These are phyloP conservation scores for Arthrobotrys sphaeroides DNA, from an alignment of 2,329 filamentous ascomycete species.

Conservation along the genomic window DNA sequence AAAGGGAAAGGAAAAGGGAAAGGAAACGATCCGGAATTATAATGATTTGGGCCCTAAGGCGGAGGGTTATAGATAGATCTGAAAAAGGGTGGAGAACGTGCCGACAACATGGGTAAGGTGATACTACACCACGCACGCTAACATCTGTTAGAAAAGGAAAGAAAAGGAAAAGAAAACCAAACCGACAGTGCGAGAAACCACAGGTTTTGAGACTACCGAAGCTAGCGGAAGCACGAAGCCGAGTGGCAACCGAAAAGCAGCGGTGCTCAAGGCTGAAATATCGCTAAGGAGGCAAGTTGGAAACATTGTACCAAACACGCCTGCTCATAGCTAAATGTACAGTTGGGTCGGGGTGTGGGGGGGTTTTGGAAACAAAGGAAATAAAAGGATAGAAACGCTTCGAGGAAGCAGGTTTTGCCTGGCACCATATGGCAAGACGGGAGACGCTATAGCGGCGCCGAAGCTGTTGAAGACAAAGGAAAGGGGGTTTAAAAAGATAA, in stretches of 20 bases:
- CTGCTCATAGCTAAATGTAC: slow-evolving; percentile 36
- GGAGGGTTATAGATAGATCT: slow-evolving; percentile 10
- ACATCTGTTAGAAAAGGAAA: slow-evolving; percentile 29
- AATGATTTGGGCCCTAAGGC: slow-evolving; percentile 33
- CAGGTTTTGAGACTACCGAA: slow-evolving; percentile 46
- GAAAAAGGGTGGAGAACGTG: background rate
- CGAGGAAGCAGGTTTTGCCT: slow-evolving; percentile 6
- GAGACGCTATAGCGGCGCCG: slow-evolving; percentile 16
- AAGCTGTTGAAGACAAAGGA: slow-evolving; percentile 29
- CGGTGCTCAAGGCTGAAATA: slow-evolving; percentile 26
- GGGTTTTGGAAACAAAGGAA: slow-evolving; percentile 42
- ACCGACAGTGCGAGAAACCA: slow-evolving; percentile 24
- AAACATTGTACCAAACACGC: slow-evolving; percentile 18
- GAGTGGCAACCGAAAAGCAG: slow-evolving; percentile 32
- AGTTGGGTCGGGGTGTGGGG: slow-evolving; percentile 22
- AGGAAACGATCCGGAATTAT: slow-evolving; percentile 33
- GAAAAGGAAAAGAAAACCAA: slow-evolving; percentile 21
- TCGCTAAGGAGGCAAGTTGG: background rate
- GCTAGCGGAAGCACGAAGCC: slow-evolving; percentile 34
- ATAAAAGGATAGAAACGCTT: slow-evolving; percentile 22
- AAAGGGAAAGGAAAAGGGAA: slow-evolving; percentile 6
- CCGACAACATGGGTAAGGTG: slow-evolving; percentile 38
- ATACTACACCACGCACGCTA: slow-evolving; percentile 51
- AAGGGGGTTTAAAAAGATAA: slow-evolving; percentile 15
- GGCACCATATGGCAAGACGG: slow-evolving; percentile 27